Conservation (phyloP, 1,139 yeast genomes). For the Candida pseudoviswanathii region DNA sequence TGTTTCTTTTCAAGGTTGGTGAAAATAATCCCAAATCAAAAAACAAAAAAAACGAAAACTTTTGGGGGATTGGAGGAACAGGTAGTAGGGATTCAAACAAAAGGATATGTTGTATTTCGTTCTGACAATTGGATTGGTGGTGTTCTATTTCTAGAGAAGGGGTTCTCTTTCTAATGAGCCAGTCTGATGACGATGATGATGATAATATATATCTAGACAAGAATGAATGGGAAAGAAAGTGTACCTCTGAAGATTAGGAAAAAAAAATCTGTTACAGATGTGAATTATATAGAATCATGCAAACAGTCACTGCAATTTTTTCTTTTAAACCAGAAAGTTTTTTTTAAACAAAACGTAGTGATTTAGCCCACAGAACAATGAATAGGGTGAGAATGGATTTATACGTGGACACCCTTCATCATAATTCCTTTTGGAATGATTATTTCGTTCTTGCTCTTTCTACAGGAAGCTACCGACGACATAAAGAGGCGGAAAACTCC, state of each 20-base stretch:
- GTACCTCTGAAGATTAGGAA: neutral
- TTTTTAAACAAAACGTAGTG: neutral
- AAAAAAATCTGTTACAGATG: neutral
- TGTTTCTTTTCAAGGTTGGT: neutral
- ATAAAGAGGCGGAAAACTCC: too few species aligned
- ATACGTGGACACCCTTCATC: neutral
- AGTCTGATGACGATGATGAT: too few species aligned
- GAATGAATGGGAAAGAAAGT: neutral
- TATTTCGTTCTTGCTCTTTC: too few species aligned
- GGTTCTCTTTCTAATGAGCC: too few species aligned
- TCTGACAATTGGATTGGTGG: too few species aligned
- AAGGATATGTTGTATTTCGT: too few species aligned
- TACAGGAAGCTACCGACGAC: too few species aligned
- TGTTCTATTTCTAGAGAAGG: too few species aligned
- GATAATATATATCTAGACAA: neutral
- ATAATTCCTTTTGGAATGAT: neutral
- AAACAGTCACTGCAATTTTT: constrained; percentile 1
- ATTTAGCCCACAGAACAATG: neutral
- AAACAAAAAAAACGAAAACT: neutral
- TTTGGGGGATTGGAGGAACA: too few species aligned
- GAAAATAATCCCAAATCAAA: neutral
- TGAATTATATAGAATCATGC: constrained; percentile 2
- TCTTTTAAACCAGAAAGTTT: neutral
- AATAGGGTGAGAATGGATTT: neutral
- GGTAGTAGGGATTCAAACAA: too few species aligned